A percentile compares a stretch with the other conserved stretches of the same genome.
Conservation (phyloP, 805 yeast species). For the Dipodascus geniculatus region DNA sequence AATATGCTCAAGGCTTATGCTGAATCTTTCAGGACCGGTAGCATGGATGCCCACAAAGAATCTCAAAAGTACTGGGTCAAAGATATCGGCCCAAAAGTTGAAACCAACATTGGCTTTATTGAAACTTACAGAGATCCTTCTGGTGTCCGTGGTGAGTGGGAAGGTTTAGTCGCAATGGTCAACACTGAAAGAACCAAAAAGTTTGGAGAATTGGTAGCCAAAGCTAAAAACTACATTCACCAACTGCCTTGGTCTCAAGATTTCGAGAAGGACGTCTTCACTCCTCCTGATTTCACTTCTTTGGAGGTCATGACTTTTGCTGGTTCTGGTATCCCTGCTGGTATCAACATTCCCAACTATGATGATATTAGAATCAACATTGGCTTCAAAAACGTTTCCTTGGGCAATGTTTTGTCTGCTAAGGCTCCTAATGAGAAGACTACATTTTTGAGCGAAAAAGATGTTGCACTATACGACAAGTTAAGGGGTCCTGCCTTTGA, state of each 20-base stretch:
- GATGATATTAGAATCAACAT: conserved; percentile 74
- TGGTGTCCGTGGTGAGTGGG: conserved; percentile 91
- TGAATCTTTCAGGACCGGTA: conserved; percentile 65
- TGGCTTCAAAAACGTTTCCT: conserved; percentile 83
- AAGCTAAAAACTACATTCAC: conserved; percentile 52
- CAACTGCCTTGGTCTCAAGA: conserved; percentile 67
- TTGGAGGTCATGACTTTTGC: conserved; percentile 83
- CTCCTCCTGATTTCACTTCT: conserved; percentile 88
- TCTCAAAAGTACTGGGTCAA: conserved; percentile 84
- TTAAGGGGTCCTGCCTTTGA: conserved; percentile 78
- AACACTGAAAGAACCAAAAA: conserved; percentile 78
- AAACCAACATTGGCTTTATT: conserved; percentile 79
- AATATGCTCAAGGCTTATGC: conserved; percentile 57
- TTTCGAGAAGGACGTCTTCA: conserved; percentile 74
- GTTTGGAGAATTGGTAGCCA: conserved; percentile 55
- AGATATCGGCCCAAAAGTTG: conserved; percentile 68
- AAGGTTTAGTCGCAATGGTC: conserved; percentile 81
- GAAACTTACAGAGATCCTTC: conserved; percentile 90
- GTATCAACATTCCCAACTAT: conserved; percentile 86
- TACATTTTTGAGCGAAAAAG: conserved; percentile 46
- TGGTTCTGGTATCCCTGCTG: conserved; percentile 86
- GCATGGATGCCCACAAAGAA: conserved; percentile 73
- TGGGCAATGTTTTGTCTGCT: conserved; percentile 76
- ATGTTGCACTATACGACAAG: conserved; percentile 49
- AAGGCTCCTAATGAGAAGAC: conserved; percentile 56